Conservation (phyloP, 2,329 filamentous ascomycete genomes). For the Chrysosporium queenslandicum region DNA sequence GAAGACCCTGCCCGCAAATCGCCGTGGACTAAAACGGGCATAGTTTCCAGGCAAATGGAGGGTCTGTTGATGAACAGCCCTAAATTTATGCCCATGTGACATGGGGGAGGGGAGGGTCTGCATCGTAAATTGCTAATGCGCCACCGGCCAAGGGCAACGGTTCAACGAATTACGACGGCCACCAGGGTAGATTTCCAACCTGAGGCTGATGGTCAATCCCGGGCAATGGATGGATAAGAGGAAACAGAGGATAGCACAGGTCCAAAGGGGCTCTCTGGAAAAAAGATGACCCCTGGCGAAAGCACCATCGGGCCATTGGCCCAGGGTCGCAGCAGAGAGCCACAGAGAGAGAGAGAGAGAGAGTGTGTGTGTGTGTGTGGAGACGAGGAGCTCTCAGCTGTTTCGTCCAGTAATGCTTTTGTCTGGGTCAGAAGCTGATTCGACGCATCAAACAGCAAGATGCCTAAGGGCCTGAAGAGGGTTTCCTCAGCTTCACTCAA, state of each 20-base stretch:
- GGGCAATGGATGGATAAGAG: too few relatives aligned
- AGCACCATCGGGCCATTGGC: too few relatives aligned
- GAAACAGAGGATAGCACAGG: too few relatives aligned
- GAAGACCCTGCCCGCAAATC: neutral
- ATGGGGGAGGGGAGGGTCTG: neutral
- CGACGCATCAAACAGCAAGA: neutral
- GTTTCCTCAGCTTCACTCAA: neutral
- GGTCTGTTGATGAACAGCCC: neutral
- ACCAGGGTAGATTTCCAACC: neutral
- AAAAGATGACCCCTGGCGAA: too few relatives aligned
- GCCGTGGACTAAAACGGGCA: neutral
- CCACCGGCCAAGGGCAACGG: neutral
- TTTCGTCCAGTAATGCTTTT: neutral
- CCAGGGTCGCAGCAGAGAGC: too few relatives aligned
- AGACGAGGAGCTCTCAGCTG: constrained; percentile 1
- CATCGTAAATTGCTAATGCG: neutral
- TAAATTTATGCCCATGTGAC: constrained; percentile 4
- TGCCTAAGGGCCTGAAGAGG: constrained; percentile 7
- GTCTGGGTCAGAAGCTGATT: constrained; percentile 4
- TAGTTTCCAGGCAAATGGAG: neutral
- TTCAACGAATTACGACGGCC: too few relatives aligned
- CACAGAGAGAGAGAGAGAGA: neutral
- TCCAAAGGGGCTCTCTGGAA: too few relatives aligned
- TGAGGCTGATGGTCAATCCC: constrained; percentile 3
- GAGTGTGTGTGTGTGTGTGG: too few relatives aligned